These are phyloP conservation scores for Alternaria burnsii DNA, from an alignment of 2,329 filamentous ascomycete species.

Conservation along the genomic window DNA sequence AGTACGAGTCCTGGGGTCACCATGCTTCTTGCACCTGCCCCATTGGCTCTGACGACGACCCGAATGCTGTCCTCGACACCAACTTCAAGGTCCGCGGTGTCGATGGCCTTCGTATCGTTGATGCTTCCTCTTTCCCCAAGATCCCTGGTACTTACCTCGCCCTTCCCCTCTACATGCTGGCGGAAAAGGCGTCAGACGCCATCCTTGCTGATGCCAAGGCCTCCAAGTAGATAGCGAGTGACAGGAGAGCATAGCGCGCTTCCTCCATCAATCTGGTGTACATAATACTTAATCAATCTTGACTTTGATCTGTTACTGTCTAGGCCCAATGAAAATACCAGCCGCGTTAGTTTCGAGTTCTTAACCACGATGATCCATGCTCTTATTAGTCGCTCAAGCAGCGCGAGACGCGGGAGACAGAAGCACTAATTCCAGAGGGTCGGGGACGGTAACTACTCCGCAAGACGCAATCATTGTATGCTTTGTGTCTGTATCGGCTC, in stretches of 20 bases:
- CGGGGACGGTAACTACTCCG: neutral
- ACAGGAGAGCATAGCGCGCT: neutral
- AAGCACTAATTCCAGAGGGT: neutral
- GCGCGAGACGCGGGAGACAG: neutral
- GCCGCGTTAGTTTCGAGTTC: neutral
- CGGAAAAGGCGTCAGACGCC: constrained; percentile 69
- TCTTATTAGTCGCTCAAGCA: neutral
- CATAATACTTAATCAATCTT: neutral
- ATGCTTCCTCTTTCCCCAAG: constrained; percentile 42
- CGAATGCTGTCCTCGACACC: constrained; percentile 62
- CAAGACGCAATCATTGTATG: neutral
- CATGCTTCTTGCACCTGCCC: constrained; percentile 66
- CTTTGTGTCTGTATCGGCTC: neutral
- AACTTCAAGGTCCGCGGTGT: constrained; percentile 64
- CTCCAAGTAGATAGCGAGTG: neutral
- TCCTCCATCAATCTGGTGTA: neutral
- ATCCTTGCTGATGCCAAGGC: constrained; percentile 53
- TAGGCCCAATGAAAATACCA: neutral
- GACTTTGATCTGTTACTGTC: neutral
- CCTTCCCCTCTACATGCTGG: constrained; percentile 63
- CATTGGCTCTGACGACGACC: constrained; percentile 61
- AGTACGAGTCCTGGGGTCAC: constrained; percentile 56
- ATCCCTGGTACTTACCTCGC: constrained; percentile 63
- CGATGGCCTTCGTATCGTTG: constrained; percentile 61
- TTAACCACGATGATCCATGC: neutral